phyloP scores from a whole-genome alignment of 2,329 filamentous ascomycete genomes.

The Fusarium globosum region DNA sequence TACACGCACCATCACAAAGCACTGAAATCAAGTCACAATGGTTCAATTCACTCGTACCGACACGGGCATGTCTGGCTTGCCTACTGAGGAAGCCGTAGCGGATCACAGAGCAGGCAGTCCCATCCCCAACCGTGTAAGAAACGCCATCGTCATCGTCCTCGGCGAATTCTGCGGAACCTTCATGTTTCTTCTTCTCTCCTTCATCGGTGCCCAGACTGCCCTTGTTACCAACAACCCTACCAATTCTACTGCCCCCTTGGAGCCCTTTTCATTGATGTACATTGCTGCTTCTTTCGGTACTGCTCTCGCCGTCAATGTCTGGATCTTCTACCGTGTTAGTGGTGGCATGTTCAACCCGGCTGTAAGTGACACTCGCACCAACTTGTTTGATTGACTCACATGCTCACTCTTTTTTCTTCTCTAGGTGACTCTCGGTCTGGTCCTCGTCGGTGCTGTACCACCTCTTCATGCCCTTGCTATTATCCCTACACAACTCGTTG shows the following conservation, averaged over 20 bases:
- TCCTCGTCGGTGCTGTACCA: conserved; percentile 68
- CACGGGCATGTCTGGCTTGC: conserved; percentile 21
- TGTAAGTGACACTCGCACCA: conserved; percentile 48
- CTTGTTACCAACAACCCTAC: conserved; percentile 47
- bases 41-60: conserved; percentile 18
- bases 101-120: conserved; percentile 5
- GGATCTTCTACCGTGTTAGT: conserved; percentile 66
- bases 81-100: conserved; percentile 24
- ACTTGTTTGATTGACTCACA: not conserved
- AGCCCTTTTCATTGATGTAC: conserved; percentile 57
- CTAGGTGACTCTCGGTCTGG: conserved; percentile 67
- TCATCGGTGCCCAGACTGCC: conserved; percentile 54
- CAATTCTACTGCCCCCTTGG: conserved; percentile 44
- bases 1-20: not conserved
- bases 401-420: not conserved
- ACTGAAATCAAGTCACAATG: conserved; percentile 12
- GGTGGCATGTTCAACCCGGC: conserved; percentile 64
- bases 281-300: conserved; percentile 63
- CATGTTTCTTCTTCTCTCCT: conserved; percentile 61
- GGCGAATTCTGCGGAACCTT: conserved; percentile 66
- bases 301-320: conserved; percentile 64
- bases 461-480: conserved; percentile 63
- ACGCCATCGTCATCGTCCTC: conserved; percentile 55
- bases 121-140: conserved; percentile 37
- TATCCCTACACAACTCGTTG: conserved; percentile 67